These are phyloP conservation scores for Areca catechu DNA, from an alignment of 176 grass and related monocot species.

Conservation along the genomic window DNA sequence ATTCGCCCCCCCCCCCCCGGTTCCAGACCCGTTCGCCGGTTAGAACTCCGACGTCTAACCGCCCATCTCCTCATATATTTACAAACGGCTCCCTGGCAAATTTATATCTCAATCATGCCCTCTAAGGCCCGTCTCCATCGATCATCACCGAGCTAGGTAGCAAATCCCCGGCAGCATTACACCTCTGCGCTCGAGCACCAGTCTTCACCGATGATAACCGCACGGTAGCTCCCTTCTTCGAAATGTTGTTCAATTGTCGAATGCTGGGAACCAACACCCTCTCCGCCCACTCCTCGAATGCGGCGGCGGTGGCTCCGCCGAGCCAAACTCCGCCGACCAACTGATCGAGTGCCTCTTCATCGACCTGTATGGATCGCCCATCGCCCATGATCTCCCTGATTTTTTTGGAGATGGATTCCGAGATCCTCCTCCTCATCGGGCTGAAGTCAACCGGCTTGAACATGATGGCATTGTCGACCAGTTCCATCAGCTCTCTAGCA, in stretches of 20 bases:
- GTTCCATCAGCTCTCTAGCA: slow-evolving; percentile 25
- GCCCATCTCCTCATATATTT: too few relatives aligned
- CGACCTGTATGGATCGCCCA: slow-evolving; percentile 21
- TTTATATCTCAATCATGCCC: not conserved
- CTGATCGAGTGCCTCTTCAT: slow-evolving; percentile 26
- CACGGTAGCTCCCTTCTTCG: not conserved
- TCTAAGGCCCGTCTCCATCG: not conserved
- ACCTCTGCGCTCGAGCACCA: not conserved
- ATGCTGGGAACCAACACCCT: slow-evolving; percentile 2
- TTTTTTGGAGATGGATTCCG: slow-evolving; percentile 31
- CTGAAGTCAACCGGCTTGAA: slow-evolving; percentile 56
- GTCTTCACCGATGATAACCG: not conserved
- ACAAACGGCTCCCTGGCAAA: too few relatives aligned
- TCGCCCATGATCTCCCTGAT: slow-evolving; percentile 13
- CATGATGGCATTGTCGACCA: slow-evolving; percentile 29
- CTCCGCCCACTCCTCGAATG: slow-evolving; percentile 19
- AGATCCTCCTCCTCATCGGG: slow-evolving; percentile 36
- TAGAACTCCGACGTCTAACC: too few relatives aligned
- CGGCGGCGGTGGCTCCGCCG: not conserved
- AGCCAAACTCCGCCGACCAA: slow-evolving; percentile 30
- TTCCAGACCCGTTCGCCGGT: too few relatives aligned
- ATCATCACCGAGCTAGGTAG: not conserved
- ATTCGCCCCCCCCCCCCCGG: too few relatives aligned
- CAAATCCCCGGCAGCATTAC: not conserved
- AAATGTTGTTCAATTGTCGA: not conserved